Conservation (phyloP, 129 eudicot species). For the sunflower (Helianthus annuus) region DNA sequence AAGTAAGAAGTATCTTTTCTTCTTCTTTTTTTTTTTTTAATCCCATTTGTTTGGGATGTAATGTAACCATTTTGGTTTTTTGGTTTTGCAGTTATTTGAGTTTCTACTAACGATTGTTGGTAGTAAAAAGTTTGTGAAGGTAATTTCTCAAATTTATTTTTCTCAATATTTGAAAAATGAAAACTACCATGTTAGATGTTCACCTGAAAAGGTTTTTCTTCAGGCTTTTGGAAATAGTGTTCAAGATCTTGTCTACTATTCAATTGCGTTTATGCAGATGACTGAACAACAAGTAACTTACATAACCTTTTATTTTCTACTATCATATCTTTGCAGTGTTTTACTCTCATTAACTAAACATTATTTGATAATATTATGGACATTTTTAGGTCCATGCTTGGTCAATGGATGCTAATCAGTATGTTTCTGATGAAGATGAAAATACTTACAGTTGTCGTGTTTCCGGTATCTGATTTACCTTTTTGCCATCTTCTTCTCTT, state of each 20-base stretch:
- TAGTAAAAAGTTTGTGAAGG: slow-evolving; percentile 73
- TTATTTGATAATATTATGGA: neutral
- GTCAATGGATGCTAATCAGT: slow-evolving; percentile 94
- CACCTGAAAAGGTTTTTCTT: neutral
- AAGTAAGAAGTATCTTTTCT: slow-evolving; percentile 63
- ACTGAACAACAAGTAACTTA: slow-evolving; percentile 91
- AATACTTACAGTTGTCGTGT: slow-evolving; percentile 90
- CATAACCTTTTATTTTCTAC: neutral
- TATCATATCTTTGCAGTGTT: slow-evolving; percentile 10
- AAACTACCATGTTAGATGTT: slow-evolving; percentile 11
- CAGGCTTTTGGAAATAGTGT: slow-evolving; percentile 77
- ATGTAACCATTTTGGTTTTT: slow-evolving; percentile 19
- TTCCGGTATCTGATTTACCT: slow-evolving; percentile 60
- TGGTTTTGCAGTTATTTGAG: slow-evolving; percentile 73
- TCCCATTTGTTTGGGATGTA: neutral
- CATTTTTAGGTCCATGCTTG: slow-evolving; percentile 67
- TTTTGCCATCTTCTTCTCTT: slow-evolving; percentile 2
- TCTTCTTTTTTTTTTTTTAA: neutral
- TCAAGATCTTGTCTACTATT: slow-evolving; percentile 81
- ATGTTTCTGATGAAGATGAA: slow-evolving; percentile 97
- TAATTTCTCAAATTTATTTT: slow-evolving; percentile 23
- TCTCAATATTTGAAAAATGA: slow-evolving; percentile 11
- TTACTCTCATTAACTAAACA: neutral
- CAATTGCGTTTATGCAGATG: slow-evolving; percentile 87
- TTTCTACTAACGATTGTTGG: slow-evolving; percentile 78